Base-by-base conservation (phyloP, 2,329 filamentous ascomycete species). In the Pseudonectria foliicola region DNA sequence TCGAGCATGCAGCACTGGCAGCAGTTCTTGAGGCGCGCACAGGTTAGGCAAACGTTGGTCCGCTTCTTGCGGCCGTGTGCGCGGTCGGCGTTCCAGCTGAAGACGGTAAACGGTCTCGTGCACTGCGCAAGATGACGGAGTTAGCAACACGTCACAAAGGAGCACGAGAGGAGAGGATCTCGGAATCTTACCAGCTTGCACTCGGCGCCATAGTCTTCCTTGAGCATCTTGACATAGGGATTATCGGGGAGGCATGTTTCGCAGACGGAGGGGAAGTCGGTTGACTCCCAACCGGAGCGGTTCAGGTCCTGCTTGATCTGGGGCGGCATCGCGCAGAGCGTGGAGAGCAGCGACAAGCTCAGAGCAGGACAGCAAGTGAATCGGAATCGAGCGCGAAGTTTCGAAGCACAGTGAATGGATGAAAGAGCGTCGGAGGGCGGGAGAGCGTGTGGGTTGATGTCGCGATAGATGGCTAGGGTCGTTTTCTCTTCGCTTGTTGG, bases 1-100 rank as follows among this genome's bases (percentile, higher is more conserved):
- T 98, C 92, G 34, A 98, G 81, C 87, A 96, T 96, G 69, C 92
- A 98, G 65, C 83, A 90, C 68, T 98, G 92, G 57, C 92, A 98
- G 68, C 92, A 96, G 68, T 98, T 98, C 66, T 98, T 98, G 48
- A 96, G 73, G 29, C 92, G 84, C 14, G 92, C 90, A 68, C 92
- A 98, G 27, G 92, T 98, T 15, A 98, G 72, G 62, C 92, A 98
- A 53, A 96, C 93, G 53, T 86, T 94, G 35, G 90, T 96, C 48
- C 85, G 82, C 65, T 93, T 95, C 61, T 90, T 89, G 43, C 89
- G 85, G 16, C 88, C 80, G 44, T 77, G 73, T 3, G 89, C 92
- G 38, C 92, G 85, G 59, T 94, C 89, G 44, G 85, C 81, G 52
- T 90, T 90, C 90, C 90, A 98, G 52, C 82, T 79, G 61, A 98